Conservation (phyloP, 345 rosid genomes). For the Passiflora organensis region DNA sequence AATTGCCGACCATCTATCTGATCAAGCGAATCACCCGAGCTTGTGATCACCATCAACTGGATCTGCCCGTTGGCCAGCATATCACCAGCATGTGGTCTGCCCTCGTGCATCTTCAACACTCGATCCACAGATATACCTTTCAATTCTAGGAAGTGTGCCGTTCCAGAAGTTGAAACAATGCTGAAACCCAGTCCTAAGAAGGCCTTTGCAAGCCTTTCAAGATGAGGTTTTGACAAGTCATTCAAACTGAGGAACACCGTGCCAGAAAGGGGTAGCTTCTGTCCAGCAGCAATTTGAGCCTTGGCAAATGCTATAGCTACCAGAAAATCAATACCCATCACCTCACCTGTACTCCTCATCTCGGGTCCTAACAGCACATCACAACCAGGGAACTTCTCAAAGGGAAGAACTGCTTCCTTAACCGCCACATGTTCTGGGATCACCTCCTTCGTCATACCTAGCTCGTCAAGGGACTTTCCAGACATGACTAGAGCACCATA, state of each 20-base stretch:
- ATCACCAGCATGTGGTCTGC: slow-evolving; percentile 94
- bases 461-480: slow-evolving; percentile 66
- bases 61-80: slow-evolving; percentile 88
- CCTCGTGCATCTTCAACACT: slow-evolving; percentile 92
- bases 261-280: slow-evolving; percentile 77
- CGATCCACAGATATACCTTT: slow-evolving; percentile 66
- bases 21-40: slow-evolving; percentile 80
- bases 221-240: slow-evolving; percentile 77
- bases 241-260: slow-evolving; percentile 89
- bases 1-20: slow-evolving; percentile 79
- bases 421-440: slow-evolving; percentile 78
- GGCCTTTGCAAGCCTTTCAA: slow-evolving; percentile 66
- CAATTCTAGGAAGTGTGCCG: slow-evolving; percentile 75
- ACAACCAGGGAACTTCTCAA: slow-evolving; percentile 90
- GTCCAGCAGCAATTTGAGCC: slow-evolving; percentile 94
- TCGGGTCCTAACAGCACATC: slow-evolving; percentile 93
- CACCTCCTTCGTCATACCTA: slow-evolving; percentile 69
- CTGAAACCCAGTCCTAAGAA: slow-evolving; percentile 71
- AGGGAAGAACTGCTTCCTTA: slow-evolving; percentile 96
- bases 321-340: slow-evolving; percentile 79
- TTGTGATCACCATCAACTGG: slow-evolving; percentile 86
- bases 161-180: slow-evolving; percentile 82
- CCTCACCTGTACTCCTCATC: slow-evolving; percentile 97
- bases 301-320: slow-evolving; percentile 76
- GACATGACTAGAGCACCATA: slow-evolving; percentile 95